Percentiles rank a stretch among this genome's conserved stretches.
Conservation (phyloP, 768 basidiomycete species). For the Clitopilus passeckerianus region DNA sequence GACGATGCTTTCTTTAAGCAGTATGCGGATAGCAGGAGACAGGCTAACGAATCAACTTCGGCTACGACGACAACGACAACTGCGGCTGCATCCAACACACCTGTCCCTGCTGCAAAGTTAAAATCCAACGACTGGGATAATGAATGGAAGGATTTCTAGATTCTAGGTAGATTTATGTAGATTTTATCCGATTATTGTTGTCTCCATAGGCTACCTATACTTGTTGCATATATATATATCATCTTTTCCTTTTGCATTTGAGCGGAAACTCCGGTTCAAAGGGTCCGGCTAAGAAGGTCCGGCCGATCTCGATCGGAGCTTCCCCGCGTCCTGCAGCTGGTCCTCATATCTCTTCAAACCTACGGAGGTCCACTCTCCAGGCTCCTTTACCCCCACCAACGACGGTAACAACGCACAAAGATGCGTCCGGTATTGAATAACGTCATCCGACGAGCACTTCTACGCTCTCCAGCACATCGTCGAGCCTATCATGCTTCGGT, state of each 20-base stretch:
- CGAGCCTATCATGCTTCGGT: slow-evolving; percentile 65
- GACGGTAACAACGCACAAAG: background rate
- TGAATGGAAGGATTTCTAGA: slow-evolving; percentile 80
- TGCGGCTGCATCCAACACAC: slow-evolving; percentile 2
- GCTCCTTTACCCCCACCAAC: background rate
- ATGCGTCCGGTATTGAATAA: slow-evolving; percentile 16
- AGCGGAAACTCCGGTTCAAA: background rate
- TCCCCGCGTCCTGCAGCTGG: slow-evolving; percentile 8
- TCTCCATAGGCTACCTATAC: background rate
- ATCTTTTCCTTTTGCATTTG: background rate
- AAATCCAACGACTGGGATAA: slow-evolving; percentile 67
- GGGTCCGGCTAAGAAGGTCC: slow-evolving; percentile 17
- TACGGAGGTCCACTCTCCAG: slow-evolving; percentile 4
- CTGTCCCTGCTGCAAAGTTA: slow-evolving; percentile 16
- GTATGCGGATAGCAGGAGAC: slow-evolving; percentile 30
- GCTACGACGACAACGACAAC: slow-evolving; percentile 4
- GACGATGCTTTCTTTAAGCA: slow-evolving; percentile 64
- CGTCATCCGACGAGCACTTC: slow-evolving; percentile 8
- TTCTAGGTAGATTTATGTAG: slow-evolving; percentile 3
- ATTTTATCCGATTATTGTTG: background rate
- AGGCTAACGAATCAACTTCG: background rate
- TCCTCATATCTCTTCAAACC: background rate
- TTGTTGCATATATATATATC: background rate
- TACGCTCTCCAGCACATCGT: slow-evolving; percentile 11
- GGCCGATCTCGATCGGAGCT: slow-evolving; percentile 29